A percentile compares a stretch with the other conserved stretches of the same genome.
Conservation (phyloP, 2,329 filamentous ascomycete species). For the Cladobotryum protrusum region DNA sequence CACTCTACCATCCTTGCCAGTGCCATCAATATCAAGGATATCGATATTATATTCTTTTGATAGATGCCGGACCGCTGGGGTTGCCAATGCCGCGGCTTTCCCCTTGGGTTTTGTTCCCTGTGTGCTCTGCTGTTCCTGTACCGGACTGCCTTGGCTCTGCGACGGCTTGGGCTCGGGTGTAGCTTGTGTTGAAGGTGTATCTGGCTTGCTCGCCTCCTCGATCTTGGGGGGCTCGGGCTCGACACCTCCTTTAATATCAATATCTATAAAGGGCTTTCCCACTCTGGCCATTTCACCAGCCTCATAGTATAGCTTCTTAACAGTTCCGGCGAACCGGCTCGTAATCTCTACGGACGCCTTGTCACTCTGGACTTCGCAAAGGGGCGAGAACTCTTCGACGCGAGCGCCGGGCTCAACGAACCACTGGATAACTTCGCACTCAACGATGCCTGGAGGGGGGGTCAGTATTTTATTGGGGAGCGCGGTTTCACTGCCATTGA, state of each 20-base stretch:
- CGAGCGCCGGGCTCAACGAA: constrained; percentile 93
- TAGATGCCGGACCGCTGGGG: constrained; percentile 85
- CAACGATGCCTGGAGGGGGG: constrained; percentile 71
- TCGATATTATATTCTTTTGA: constrained; percentile 73
- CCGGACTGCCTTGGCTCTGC: neutral
- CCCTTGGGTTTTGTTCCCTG: constrained; percentile 36
- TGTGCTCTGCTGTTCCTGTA: neutral
- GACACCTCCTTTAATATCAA: constrained; percentile 78
- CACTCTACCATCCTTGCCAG: constrained; percentile 85
- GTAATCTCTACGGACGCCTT: constrained; percentile 91
- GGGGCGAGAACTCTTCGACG: constrained; percentile 94
- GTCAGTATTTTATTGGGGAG: constrained; percentile 6
- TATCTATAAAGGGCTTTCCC: constrained; percentile 89
- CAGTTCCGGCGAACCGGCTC: constrained; percentile 87
- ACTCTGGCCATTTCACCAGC: constrained; percentile 95
- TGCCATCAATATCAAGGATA: constrained; percentile 73
- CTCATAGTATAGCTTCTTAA: constrained; percentile 94
- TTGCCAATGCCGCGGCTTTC: constrained; percentile 71
- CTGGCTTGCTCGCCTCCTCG: constrained; percentile 24
- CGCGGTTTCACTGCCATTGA: too few relatives aligned
- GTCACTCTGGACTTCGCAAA: constrained; percentile 98
- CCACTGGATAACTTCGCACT: constrained; percentile 99
- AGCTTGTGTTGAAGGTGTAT: constrained; percentile 19
- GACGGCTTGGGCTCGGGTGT: constrained; percentile 13
- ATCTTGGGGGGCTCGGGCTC: constrained; percentile 37